Base-by-base conservation (phyloP, 2,329 filamentous ascomycete species). In the Trichoderma atroviride region DNA sequence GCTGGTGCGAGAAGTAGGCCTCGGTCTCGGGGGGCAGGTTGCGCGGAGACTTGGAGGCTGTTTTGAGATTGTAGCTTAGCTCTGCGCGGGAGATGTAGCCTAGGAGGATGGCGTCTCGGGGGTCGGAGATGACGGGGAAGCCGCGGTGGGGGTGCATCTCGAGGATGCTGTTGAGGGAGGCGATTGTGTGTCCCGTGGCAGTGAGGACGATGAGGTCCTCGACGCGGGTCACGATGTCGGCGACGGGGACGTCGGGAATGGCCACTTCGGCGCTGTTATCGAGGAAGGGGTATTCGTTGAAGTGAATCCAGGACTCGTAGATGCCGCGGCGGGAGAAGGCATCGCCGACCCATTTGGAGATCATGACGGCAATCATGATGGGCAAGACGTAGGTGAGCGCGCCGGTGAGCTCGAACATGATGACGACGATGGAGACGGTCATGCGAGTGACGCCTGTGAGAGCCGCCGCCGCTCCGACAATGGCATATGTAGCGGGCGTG, bases 291-390 rank as follows among this genome's bases (percentile, higher is more conserved):
- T 98, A 99, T 73, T 92, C 93, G 76, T 96, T 96, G 81, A 97
- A 91, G 74, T 94, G 92, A 76, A 99, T 99, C 96, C 96, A 99
- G 67, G 92, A 91, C 79, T 99, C 96, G 82, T 99, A 99, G 80
- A 99, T 98, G 73, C 96, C 94, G 61, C 91, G 89, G 68, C 93
- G 92, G 31, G 93, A 94, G 79, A 99, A 94, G 61, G 94, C 95
- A 79, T 99, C 96, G 76, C 94, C 96, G 31, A 97, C 93, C 96
- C 96, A 99, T 82, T 99, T 99, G 72, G 92, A 92, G 56, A 98
- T 86, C 94, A 99, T 97, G 76, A 99, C 96, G 55, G 94, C 94
- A 72, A 99, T 92, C 96, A 99, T 99, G 79, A 98, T 99, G 67
- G 96, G 96, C 9, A 99, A 88, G 60, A 99, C 95, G 77, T 98